Evolutionary conservation across 148 eudicot genomes (phyloP), one percentile per base, ranked within the genome.

Genomic region (Rhododendron ovatum): DNA sequence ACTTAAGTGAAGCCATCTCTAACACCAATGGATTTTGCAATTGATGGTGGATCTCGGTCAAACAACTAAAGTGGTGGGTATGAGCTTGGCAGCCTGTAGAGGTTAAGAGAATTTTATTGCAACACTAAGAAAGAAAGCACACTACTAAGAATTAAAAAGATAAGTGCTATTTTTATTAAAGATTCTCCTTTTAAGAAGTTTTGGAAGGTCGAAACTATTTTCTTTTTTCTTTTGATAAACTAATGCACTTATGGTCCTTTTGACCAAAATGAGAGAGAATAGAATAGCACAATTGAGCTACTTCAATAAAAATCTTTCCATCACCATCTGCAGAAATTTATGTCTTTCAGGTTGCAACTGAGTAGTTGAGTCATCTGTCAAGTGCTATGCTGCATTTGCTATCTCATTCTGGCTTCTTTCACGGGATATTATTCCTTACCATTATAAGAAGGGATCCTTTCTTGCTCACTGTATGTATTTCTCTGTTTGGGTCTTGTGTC

Each of bases 331-430:
- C 76, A 28, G 61, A 57, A 39, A 33, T 55, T 26, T 6, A 35
- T 35, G 39, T 24, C 20, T 26, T 33, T n/a, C 0, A 18, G 26
- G 22, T 17, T 10, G 59, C 83, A 81, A 57, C 26, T 80, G 61
- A 80, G 53, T 51, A 28, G 22, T 65, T 65, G 59, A 45, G 78
- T 67, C 43, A 11, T 69, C 41, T 18, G 13, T 48, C 37, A 33
- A 76, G 2, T 50, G 33, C 73, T n/a, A 75, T 37, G 22, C 55
- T n/a, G 39, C 14, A 33, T 84, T 71, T 83, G 51, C 33, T 20
- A 57, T 73, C 12, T 18, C 71, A 77, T 85, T 85, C 30, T 85
- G 57, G 57, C 78, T 69, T 78, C 59, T 35, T 78, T 78, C 55
- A 39, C 4, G 11, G 28, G 24, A n/a, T 20, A 22, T 61, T 28